phyloP scores from a whole-genome alignment of 371 early-diverging fungal species.

The Mucor circinelloides region DNA sequence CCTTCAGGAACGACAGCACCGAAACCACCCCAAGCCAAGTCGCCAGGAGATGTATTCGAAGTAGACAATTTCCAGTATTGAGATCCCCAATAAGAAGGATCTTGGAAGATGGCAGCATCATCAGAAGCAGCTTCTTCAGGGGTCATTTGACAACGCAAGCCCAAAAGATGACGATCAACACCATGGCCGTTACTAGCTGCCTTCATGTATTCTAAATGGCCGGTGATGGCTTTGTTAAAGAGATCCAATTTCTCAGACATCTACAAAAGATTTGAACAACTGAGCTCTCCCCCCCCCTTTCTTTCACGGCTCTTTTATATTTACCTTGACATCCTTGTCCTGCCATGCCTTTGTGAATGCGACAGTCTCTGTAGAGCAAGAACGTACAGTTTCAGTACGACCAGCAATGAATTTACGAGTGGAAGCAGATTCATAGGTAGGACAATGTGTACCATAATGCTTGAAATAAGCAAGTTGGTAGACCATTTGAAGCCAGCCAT shows the following conservation, averaged over 20 bases:
- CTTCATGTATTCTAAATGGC: slow-evolving; percentile 70
- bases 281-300: too few relatives aligned
- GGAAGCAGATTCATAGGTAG: slow-evolving; percentile 87
- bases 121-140: slow-evolving; percentile 66
- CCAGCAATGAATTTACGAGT: slow-evolving; percentile 83
- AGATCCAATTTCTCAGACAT: slow-evolving; percentile 57
- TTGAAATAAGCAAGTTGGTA: slow-evolving; percentile 84
- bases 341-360: slow-evolving; percentile 75
- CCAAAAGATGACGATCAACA: slow-evolving; percentile 87
- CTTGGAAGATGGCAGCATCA: slow-evolving; percentile 64
- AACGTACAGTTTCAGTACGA: slow-evolving; percentile 86
- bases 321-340: slow-evolving; percentile 49
- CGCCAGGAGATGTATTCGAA: slow-evolving; percentile 82
- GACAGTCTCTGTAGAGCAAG: slow-evolving; percentile 63
- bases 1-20: slow-evolving; percentile 80
- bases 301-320: neutral
- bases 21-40: slow-evolving; percentile 76
- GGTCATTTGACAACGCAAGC: slow-evolving; percentile 80
- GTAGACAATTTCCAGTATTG: slow-evolving; percentile 77
- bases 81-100: slow-evolving; percentile 72
- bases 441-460: slow-evolving; percentile 64
- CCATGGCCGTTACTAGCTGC: slow-evolving; percentile 77
- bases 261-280: slow-evolving; percentile 21
- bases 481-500: slow-evolving; percentile 89
- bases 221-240: slow-evolving; percentile 63